Conservation (phyloP, 176 grass and related monocot genomes). For the Chrysopogon serrulatus region DNA sequence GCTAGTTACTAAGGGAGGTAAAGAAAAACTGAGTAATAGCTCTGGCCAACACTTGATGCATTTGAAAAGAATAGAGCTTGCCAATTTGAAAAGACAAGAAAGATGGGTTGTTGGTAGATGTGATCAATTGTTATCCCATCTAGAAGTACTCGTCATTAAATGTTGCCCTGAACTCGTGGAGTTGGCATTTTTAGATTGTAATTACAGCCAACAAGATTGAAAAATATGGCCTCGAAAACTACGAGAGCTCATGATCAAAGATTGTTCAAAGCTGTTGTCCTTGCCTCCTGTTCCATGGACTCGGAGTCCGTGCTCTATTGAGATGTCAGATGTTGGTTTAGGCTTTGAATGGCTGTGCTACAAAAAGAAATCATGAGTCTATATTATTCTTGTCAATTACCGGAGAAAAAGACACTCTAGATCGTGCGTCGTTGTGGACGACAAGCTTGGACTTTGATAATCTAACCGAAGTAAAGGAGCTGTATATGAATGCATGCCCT, state of each 20-base stretch:
- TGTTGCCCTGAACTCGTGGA: background rate
- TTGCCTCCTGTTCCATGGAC: background rate
- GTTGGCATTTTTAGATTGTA: background rate
- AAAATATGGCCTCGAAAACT: background rate
- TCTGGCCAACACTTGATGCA: background rate
- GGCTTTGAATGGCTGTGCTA: too few relatives aligned
- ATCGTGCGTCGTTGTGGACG: background rate
- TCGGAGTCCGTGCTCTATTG: background rate
- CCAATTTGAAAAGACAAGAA: background rate
- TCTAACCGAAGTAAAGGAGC: too few relatives aligned
- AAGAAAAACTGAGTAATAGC: background rate
- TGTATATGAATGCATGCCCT: too few relatives aligned
- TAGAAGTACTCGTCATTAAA: background rate
- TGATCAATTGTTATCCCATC: background rate
- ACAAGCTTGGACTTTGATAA: background rate
- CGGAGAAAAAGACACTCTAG: background rate
- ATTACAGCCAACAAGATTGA: background rate
- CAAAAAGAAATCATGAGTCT: too few relatives aligned
- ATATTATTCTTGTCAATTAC: too few relatives aligned
- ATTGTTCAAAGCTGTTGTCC: background rate
- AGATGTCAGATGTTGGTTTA: fast-evolving
- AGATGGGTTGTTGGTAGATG: background rate
- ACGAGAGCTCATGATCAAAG: fast-evolving
- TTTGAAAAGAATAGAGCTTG: background rate
- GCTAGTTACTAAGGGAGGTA: background rate